phyloP scores from a whole-genome alignment of 2,329 filamentous ascomycete species.

The Neurospora sp. region DNA sequence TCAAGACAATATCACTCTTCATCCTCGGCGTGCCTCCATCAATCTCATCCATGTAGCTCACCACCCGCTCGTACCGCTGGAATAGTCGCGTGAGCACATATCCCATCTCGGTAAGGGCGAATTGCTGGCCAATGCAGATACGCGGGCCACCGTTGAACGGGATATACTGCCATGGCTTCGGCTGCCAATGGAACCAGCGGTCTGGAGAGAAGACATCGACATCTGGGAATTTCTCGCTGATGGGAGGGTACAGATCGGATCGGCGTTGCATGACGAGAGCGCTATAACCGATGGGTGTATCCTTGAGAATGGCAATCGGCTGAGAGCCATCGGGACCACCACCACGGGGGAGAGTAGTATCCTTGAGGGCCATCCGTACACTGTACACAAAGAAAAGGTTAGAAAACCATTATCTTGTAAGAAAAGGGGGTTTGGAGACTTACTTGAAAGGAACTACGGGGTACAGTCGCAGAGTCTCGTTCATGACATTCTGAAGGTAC shows the following conservation, averaged over 20 bases:
- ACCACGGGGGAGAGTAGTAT: conserved; percentile 66
- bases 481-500: conserved; percentile 63
- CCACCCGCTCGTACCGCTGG: conserved; percentile 58
- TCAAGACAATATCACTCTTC: conserved; percentile 50
- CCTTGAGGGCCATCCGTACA: conserved; percentile 57
- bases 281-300: conserved; percentile 56
- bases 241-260: conserved; percentile 46
- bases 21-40: conserved; percentile 44
- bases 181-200: conserved; percentile 54
- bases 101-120: conserved; percentile 65
- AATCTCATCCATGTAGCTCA: conserved; percentile 44
- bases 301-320: conserved; percentile 57
- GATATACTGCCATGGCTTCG: conserved; percentile 60
- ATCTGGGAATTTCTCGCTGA: conserved; percentile 34
- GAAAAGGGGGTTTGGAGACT: background rate
- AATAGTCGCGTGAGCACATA: conserved; percentile 65
- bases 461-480: conserved; percentile 70
- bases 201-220: conserved; percentile 51
- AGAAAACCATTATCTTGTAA: background rate
- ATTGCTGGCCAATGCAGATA: conserved; percentile 72
- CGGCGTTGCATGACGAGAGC: conserved; percentile 66
- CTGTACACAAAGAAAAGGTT: conserved; percentile 1
- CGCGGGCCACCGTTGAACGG: conserved; percentile 67
- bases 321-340: conserved; percentile 52
- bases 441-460: conserved; percentile 67